Conservation (phyloP, 257 asterid species). For the Vinca minor region DNA sequence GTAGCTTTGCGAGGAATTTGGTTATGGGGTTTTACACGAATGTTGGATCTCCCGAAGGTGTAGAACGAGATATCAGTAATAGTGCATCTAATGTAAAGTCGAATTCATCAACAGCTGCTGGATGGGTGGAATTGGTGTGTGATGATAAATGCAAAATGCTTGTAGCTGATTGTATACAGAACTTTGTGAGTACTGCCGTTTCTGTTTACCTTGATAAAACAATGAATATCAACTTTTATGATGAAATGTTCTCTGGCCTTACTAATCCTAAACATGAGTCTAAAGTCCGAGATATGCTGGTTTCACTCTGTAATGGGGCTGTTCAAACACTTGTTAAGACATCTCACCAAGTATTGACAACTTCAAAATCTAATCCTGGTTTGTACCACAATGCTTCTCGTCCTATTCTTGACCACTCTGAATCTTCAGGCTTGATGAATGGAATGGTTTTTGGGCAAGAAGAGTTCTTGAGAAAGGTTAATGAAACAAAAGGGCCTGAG, state of each 20-base stretch:
- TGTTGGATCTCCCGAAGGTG: conserved; percentile 27
- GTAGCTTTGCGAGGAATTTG: conserved; percentile 80
- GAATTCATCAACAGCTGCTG: conserved; percentile 28
- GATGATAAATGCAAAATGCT: conserved; percentile 57
- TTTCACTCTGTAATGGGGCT: conserved; percentile 81
- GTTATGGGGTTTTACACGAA: conserved; percentile 57
- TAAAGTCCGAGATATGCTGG: conserved; percentile 52
- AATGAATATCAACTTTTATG: conserved; percentile 70
- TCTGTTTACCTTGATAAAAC: conserved; percentile 87
- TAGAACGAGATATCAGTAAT: conserved; percentile 23
- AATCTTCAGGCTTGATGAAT: conserved; percentile 19
- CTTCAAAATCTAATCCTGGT: conserved; percentile 39
- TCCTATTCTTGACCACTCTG: conserved; percentile 30
- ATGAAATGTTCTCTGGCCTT: conserved; percentile 74
- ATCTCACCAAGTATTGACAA: conserved; percentile 70
- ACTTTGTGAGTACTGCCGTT: conserved; percentile 77
- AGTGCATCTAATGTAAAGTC: conserved; percentile 18
- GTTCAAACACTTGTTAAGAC: conserved; percentile 87
- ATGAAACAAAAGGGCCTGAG: conserved; percentile 20
- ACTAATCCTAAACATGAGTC: conserved; percentile 85
- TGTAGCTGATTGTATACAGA: conserved; percentile 69
- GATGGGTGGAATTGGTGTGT: conserved; percentile 49
- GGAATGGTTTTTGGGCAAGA: conserved; percentile 27
- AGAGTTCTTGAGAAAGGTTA: conserved; percentile 19
- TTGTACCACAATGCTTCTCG: conserved; percentile 21